These are phyloP conservation scores for Yarrowia bubula DNA, from an alignment of 805 yeast genomes.

Conservation along the genomic window DNA sequence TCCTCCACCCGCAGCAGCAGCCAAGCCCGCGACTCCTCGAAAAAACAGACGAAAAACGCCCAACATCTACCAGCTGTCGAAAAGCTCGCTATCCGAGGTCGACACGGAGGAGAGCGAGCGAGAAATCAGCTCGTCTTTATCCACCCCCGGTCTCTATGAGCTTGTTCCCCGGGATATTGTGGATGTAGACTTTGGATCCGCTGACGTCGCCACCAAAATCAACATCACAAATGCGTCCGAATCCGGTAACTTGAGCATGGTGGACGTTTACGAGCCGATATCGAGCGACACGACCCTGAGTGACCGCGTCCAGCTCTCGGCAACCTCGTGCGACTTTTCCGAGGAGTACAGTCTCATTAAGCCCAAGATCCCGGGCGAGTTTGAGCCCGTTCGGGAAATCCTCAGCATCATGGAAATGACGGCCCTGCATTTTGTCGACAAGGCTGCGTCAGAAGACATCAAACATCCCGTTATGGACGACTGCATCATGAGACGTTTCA, in stretches of 20 bases:
- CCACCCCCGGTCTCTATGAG: slow-evolving; percentile 20
- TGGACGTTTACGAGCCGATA: slow-evolving; percentile 4
- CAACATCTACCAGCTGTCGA: slow-evolving; percentile 20
- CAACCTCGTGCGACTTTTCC: not conserved
- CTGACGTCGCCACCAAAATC: not conserved
- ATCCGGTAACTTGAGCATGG: slow-evolving; percentile 16
- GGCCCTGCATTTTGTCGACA: slow-evolving; percentile 45
- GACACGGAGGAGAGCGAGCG: slow-evolving; percentile 18
- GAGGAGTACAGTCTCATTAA: slow-evolving; percentile 30
- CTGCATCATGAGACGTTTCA: slow-evolving; percentile 38
- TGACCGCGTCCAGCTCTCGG: not conserved
- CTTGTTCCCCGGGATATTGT: slow-evolving; percentile 1
- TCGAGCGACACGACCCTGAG: not conserved
- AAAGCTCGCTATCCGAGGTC: slow-evolving; percentile 14
- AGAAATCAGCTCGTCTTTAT: not conserved
- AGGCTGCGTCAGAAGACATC: slow-evolving; percentile 37
- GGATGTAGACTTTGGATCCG: not conserved
- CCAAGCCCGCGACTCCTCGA: slow-evolving; percentile 14
- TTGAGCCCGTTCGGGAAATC: slow-evolving; percentile 64
- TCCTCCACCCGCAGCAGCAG: not conserved
- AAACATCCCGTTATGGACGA: slow-evolving; percentile 37
- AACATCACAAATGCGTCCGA: slow-evolving; percentile 1
- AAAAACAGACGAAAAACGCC: slow-evolving; percentile 19
- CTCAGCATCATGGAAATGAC: slow-evolving; percentile 50
- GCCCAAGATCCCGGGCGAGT: slow-evolving; percentile 43